A percentile compares a stretch with the other conserved stretches of the same genome.
These are phyloP conservation scores for Eucalyptus marginata DNA, from an alignment of 345 rosid genomes.

Conservation along the genomic window DNA sequence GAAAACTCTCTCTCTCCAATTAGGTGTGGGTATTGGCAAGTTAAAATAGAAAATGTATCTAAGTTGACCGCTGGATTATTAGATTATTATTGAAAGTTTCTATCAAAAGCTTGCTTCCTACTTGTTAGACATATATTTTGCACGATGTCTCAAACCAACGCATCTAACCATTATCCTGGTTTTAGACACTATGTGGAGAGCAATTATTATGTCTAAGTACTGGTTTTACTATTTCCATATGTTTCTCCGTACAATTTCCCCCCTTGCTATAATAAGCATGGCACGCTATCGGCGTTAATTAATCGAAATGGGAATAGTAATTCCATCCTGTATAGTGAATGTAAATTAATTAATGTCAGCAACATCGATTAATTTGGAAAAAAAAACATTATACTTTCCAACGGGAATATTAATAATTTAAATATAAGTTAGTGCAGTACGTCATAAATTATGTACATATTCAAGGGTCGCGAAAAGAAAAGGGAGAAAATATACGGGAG, in stretches of 20 bases:
- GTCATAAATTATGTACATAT: neutral
- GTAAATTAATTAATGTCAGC: neutral
- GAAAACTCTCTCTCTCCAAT: too few relatives aligned
- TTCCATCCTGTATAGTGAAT: neutral
- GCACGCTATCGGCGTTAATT: neutral
- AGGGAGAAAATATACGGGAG: neutral
- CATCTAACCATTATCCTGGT: too few relatives aligned
- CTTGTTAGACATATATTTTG: rapidly evolving
- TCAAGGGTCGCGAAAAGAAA: neutral
- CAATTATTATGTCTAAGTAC: neutral
- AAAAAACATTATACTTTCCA: neutral
- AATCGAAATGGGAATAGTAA: neutral
- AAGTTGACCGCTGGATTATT: rapidly evolving
- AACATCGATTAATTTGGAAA: neutral
- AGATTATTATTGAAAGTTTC: rapidly evolving
- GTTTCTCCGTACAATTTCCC: neutral
- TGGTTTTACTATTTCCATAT: neutral
- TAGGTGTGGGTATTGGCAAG: rapidly evolving
- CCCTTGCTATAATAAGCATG: neutral
- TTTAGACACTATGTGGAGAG: too few relatives aligned
- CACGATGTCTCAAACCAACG: rapidly evolving
- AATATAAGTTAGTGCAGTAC: neutral
- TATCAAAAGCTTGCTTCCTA: rapidly evolving
- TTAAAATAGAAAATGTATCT: too few relatives aligned
- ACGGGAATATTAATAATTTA: neutral